These are phyloP conservation scores for Pichia norvegensis DNA, from an alignment of 1,139 yeast genomes.

Conservation along the genomic window DNA sequence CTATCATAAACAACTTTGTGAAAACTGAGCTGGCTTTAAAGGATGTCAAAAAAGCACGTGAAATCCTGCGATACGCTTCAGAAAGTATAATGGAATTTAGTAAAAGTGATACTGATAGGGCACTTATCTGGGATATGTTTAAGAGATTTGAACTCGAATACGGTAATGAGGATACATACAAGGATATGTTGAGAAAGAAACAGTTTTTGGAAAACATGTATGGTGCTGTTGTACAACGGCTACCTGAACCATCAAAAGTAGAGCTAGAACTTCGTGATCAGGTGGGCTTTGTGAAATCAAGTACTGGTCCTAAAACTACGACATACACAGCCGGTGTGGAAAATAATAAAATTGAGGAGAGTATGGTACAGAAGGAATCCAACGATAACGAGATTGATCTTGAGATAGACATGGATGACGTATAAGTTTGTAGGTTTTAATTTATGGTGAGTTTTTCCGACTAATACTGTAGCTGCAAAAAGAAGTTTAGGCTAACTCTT, in stretches of 20 bases:
- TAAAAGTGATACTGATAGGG: slow-evolving; percentile 14
- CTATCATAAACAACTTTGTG: slow-evolving; percentile 28
- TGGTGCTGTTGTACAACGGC: slow-evolving; percentile 1
- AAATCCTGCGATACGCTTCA: slow-evolving; percentile 44
- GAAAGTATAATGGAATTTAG: slow-evolving; percentile 31
- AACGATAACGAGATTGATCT: slow-evolving; percentile 65
- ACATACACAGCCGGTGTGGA: slow-evolving; percentile 3
- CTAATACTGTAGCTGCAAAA: too few relatives aligned
- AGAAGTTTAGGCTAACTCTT: too few relatives aligned
- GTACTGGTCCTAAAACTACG: slow-evolving; percentile 28
- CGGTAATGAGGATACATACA: slow-evolving; percentile 68
- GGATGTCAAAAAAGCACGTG: slow-evolving; percentile 54
- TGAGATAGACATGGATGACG: slow-evolving; percentile 1
- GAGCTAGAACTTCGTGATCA: slow-evolving; percentile 32
- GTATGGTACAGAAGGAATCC: slow-evolving; percentile 24
- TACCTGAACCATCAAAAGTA: slow-evolving; percentile 9
- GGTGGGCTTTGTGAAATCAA: slow-evolving; percentile 51
- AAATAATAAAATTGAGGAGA: slow-evolving; percentile 3
- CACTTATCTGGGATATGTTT: slow-evolving; percentile 42
- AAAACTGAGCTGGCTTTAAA: slow-evolving; percentile 38
- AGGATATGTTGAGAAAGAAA: slow-evolving; percentile 64
- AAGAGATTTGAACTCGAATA: slow-evolving; percentile 60
- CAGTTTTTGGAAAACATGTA: slow-evolving; percentile 32
- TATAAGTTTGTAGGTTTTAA: too few relatives aligned
- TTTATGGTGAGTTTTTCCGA: too few relatives aligned